Base-by-base conservation (phyloP, 108 stramenopile genomes). In the Stephanodiscus minutulus region DNA sequence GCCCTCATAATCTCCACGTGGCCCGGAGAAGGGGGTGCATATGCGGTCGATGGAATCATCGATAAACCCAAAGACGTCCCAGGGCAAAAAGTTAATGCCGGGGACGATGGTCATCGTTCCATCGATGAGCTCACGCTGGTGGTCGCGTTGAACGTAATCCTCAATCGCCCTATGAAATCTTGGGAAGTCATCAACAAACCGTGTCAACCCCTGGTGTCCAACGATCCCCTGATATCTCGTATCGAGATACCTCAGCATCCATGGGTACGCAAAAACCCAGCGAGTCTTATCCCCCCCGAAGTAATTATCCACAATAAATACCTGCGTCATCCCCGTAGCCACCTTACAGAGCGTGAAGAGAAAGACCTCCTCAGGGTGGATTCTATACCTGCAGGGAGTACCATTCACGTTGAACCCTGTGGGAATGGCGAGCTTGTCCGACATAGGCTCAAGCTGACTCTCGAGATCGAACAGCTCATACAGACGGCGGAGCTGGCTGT, bases 1-100 rank as follows among this genome's bases (percentile, higher is more conserved):
- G 37, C 72, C 64, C 29, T 48, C 64, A 55, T 65, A 73, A 48
- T 73, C 63, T 20, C 72, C 72, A 55, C 29, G 28, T 2, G 72
- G 72, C 29, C 72, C 72, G 31, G 64, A 73, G 41, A 65, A 44
- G 44, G 64, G 72, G 8, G 22, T 28, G 53, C 43, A 31, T 22
- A 44, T 39, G 37, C n/a, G n/a, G 20, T 73, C 64, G 41, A 73
- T 65, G 0, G 64, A 65, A 29, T 50, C 44, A 39, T 73, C 64
- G 17, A 73, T 66, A 43, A 65, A 73, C 1, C 64, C 72, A 66
- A 73, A 64, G 17, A 73, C 39, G 37, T 71, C 36, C 21, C 10
- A 54, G 20, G 53, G 53, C 6, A 24, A 35, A 6, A 10, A 21
- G 10, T 62, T 11, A 2, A 46, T 27, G 61, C 44, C 44, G 20